phyloP scores from a whole-genome alignment of 164 flowering plant species.

The Dillenia turbinata region DNA sequence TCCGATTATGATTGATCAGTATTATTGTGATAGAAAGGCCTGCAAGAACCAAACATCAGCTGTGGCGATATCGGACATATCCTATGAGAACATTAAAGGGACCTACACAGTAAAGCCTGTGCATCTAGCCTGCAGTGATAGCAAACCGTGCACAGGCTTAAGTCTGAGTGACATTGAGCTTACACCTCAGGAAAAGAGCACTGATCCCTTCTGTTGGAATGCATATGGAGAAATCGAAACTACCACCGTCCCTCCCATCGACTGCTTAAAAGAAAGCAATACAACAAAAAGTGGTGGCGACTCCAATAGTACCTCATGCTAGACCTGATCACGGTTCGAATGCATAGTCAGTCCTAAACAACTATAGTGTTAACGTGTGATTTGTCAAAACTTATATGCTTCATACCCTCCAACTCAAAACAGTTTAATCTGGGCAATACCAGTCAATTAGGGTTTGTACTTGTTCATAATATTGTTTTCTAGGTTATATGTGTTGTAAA shows the following conservation, averaged over 20 bases:
- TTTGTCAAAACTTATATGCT: no score
- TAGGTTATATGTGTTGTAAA: no score
- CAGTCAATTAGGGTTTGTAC: no score
- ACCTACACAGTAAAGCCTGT: conserved; percentile 47
- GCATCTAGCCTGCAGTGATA: conserved; percentile 59
- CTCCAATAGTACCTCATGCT: no score
- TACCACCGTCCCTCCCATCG: conserved; percentile 46
- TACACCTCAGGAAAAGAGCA: conserved; percentile 23
- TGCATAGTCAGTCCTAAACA: no score
- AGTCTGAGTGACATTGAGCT: conserved; percentile 42
- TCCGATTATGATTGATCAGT: conserved; percentile 61
- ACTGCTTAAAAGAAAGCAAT: conserved; percentile 24
- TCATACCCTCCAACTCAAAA: no score
- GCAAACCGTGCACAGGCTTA: conserved; percentile 42
- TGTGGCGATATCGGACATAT: conserved; percentile 47
- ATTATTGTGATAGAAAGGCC: conserved; percentile 38
- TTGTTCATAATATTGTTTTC: no score
- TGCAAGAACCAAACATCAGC: conserved; percentile 54
- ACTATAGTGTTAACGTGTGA: no score
- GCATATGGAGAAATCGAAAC: conserved; percentile 56
- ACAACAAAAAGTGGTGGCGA: no score
- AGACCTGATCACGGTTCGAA: no score
- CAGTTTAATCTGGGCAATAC: no score
- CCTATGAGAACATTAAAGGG: conserved; percentile 42
- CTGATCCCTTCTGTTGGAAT: conserved; percentile 64